A percentile compares a stretch with the other conserved stretches of the same genome.
Evolutionary conservation across 1,139 yeast genomes (phyloP).

Genomic region (Yamadazyma conglobata): DNA sequence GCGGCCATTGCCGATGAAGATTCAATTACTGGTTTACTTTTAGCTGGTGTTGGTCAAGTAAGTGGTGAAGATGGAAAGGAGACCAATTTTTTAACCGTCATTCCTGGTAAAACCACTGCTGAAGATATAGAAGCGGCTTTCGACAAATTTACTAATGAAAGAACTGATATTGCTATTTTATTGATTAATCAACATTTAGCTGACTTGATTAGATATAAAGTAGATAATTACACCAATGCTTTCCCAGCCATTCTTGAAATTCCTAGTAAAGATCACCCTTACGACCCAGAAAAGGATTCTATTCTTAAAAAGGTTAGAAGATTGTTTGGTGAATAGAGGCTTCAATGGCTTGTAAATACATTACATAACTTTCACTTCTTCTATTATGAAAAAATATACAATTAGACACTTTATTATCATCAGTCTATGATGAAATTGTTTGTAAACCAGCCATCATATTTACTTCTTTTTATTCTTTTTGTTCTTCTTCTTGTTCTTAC

Average conservation of each 20-base stretch:
- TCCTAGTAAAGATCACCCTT: constrained; percentile 98
- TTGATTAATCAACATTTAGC: constrained; percentile 95
- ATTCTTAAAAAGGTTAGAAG: constrained; percentile 91
- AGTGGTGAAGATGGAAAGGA: constrained; percentile 60
- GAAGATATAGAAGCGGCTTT: constrained; percentile 77
- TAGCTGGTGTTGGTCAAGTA: constrained; percentile 95
- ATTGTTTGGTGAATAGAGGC: constrained; percentile 75
- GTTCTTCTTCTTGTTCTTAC: constrained; percentile 14
- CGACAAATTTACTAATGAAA: constrained; percentile 64
- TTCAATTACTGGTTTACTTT: constrained; percentile 89
- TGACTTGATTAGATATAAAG: constrained; percentile 76
- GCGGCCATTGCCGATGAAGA: constrained; percentile 98
- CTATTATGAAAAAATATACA: constrained; percentile 5
- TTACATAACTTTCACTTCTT: neutral
- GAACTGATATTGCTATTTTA: constrained; percentile 90
- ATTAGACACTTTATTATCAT: constrained; percentile 7
- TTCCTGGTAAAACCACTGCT: constrained; percentile 72
- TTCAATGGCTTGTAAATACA: constrained; percentile 1
- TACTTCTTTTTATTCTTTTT: constrained; percentile 23
- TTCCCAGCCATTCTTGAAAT: constrained; percentile 96
- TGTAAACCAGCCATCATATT: no score
- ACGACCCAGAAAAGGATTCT: constrained; percentile 97
- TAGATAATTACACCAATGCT: constrained; percentile 83
- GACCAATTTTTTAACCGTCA: constrained; percentile 77
- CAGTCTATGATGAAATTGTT: neutral